These are phyloP conservation scores for Psilocybe tampanensis DNA, from an alignment of 768 basidiomycete genomes.

Conservation along the genomic window DNA sequence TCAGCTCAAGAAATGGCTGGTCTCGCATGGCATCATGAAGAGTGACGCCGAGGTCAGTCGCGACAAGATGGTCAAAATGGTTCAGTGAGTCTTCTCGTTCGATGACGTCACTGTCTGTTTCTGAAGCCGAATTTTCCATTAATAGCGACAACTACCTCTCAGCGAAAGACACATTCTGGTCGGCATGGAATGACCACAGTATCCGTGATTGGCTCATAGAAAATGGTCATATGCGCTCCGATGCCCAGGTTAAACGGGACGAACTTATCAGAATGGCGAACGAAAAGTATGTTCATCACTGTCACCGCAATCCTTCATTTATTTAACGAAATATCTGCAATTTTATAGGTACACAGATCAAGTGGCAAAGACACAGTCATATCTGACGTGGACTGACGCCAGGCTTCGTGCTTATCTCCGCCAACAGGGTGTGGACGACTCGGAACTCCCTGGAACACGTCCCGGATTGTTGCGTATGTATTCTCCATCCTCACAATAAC, in stretches of 20 bases:
- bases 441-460: constrained; percentile 61
- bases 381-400: constrained; percentile 92
- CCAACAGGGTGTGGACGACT: constrained; percentile 72
- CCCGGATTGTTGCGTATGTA: constrained; percentile 77
- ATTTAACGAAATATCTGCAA: no score
- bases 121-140: not conserved
- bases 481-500: constrained; percentile 16
- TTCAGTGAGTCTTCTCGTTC: constrained; percentile 48
- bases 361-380: constrained; percentile 50
- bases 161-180: constrained; percentile 61
- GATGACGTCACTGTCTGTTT: not conserved
- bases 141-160: constrained; percentile 68
- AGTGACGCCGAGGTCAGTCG: constrained; percentile 63
- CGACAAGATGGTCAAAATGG: constrained; percentile 77
- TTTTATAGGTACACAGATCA: constrained; percentile 53
- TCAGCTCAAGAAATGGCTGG: constrained; percentile 77
- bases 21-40: constrained; percentile 74
- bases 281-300: constrained; percentile 54
- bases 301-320: no score
- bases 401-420: constrained; percentile 88
- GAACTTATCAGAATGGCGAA: constrained; percentile 75
- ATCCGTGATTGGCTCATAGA: constrained; percentile 75
- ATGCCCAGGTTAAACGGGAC: constrained; percentile 69
- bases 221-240: constrained; percentile 63
- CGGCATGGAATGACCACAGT: constrained; percentile 73